Evolutionary conservation across 2,329 filamentous ascomycete genomes (phyloP), one percentile per base, ranked within the genome.

Genomic region (Magnaporthiopsis rhizophila): DNA sequence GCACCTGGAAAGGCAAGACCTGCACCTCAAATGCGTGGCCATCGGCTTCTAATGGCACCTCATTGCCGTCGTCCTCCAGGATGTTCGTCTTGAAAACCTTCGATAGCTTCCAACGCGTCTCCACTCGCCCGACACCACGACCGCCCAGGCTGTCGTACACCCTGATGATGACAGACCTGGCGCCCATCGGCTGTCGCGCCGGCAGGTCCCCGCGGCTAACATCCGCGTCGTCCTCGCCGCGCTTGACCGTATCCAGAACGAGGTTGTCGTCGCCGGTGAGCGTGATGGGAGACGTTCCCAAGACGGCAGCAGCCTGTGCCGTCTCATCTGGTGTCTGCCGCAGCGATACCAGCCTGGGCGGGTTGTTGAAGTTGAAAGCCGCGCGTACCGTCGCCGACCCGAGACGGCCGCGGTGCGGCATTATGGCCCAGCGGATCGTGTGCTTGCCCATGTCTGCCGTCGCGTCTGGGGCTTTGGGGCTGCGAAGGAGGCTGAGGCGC

Each of bases 361-460:
- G 92, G 69, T 89, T 91, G 77, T 98, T 97, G 81, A 98, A 96
- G 69, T 94, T 90, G 74, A 89, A 93, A 0, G 90, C 94, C 15
- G 92, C 90, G 65, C 89, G 87, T 59, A 98, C 86, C 0, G 92
- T 97, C 24, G 83, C 81, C 53, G 87, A 79, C 59, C 89, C 86
- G 5, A 98, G 81, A 1, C 81, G 76, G 2, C 92, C 93, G 30
- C 83, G 74, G 75, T 98, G 94, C 2, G 94, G 94, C 69, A 97
- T 81, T 69, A 98, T 92, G 28, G 91, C 93, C 84, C 94, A 98
- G 67, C 90, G 88, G 69, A 97, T 96, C 67, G 83, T 83, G 75
- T 98, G 94, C 58, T 81, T 83, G 63, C 92, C 94, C 92, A 98
- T 97, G 74, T 98, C 94, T 57, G 94, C 94, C 71, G 97, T 89